These are phyloP conservation scores for Xylariaceae sp. DNA, from an alignment of 2,329 filamentous ascomycete species.

Conservation along the genomic window DNA sequence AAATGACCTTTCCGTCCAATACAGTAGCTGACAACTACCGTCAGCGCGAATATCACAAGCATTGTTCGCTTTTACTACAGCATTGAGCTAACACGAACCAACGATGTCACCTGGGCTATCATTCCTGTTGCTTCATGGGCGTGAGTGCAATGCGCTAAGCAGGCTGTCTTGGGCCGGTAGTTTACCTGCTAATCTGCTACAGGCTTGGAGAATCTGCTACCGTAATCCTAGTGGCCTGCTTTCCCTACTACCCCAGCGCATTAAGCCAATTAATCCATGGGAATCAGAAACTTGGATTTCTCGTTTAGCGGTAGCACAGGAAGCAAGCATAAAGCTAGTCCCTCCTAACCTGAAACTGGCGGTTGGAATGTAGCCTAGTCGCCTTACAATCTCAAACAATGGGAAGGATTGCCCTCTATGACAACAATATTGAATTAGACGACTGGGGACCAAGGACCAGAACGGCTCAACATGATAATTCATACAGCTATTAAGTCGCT, in stretches of 20 bases:
- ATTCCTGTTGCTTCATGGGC: slow-evolving; percentile 15
- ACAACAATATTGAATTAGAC: no score
- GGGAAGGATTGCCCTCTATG: no score
- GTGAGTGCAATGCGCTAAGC: slow-evolving; percentile 14
- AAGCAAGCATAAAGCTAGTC: no score
- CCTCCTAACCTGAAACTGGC: no score
- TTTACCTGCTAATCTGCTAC: neutral
- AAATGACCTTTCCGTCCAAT: neutral
- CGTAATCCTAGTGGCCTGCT: slow-evolving; percentile 21
- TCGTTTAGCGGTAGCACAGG: no score
- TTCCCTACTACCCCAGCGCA: slow-evolving; percentile 10
- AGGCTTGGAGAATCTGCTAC: slow-evolving; percentile 24
- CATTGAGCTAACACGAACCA: slow-evolving; percentile 2
- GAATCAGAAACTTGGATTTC: no score
- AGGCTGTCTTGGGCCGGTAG: neutral
- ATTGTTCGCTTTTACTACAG: slow-evolving; percentile 25
- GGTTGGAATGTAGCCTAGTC: no score
- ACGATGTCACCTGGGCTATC: slow-evolving; percentile 16
- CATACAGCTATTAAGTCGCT: no score
- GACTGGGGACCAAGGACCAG: no score
- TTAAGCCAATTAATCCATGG: no score
- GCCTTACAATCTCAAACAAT: no score
- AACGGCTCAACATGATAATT: no score
- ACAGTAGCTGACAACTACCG: neutral
- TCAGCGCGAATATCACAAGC: slow-evolving; percentile 17